phyloP scores from a whole-genome alignment of 2,329 filamentous ascomycete species.

The Microdochium nivale region DNA sequence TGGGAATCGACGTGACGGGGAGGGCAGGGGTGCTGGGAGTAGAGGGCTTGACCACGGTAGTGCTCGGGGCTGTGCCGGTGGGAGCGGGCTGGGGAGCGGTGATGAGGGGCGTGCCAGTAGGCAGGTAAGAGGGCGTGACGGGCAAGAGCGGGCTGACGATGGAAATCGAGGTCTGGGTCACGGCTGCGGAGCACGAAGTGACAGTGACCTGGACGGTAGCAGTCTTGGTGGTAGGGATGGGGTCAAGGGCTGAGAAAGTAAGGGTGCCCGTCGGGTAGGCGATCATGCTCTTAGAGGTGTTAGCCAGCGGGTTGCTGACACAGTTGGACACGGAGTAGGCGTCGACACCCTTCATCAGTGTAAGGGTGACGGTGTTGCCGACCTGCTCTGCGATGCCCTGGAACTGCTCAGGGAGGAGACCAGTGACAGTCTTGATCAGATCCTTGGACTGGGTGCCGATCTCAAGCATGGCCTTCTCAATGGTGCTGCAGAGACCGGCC shows the following conservation, averaged over 20 bases:
- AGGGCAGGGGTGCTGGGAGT: neutral
- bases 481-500: slow-evolving; percentile 8
- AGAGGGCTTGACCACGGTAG: neutral
- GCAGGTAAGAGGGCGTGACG: neutral
- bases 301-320: slow-evolving; percentile 1
- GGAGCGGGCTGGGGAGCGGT: neutral
- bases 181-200: neutral
- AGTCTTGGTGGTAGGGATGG: neutral
- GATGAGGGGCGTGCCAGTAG: neutral
- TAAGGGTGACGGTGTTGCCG: slow-evolving; percentile 6
- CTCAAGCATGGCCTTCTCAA: slow-evolving; percentile 6
- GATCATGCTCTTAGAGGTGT: neutral
- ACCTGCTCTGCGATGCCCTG: slow-evolving; percentile 7
- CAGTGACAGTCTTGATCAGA: slow-evolving; percentile 10
- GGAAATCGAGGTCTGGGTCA: neutral
- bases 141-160: neutral
- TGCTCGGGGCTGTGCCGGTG: neutral
- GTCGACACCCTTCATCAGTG: slow-evolving; percentile 5
- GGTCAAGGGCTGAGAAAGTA: neutral
- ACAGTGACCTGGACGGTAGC: neutral
- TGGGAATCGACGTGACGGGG: neutral
- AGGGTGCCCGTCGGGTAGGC: neutral
- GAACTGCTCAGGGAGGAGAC: slow-evolving; percentile 8
- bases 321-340: slow-evolving; percentile 11
- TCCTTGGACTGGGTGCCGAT: slow-evolving; percentile 7